Percentiles rank a stretch among this genome's conserved stretches.
phyloP scores from a whole-genome alignment of 2,329 filamentous ascomycete species.

The Orbilia brochopaga region DNA sequence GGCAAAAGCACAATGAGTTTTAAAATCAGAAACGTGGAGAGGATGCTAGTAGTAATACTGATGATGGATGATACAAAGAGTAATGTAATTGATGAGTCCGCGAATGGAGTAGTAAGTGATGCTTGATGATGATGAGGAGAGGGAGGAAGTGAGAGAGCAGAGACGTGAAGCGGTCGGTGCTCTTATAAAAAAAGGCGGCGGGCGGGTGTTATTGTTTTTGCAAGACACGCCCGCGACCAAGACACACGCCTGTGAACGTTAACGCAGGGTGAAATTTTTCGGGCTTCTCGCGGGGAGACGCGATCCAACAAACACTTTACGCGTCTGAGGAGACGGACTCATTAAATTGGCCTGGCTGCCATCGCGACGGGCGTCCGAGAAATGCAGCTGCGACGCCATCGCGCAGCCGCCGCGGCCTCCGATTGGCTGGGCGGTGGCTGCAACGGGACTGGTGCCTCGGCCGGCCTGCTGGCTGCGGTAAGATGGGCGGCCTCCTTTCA shows the following conservation, averaged over 20 bases:
- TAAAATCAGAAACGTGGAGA: too few relatives aligned
- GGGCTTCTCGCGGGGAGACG: not conserved
- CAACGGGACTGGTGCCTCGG: not conserved
- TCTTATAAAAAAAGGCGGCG: conserved; percentile 31
- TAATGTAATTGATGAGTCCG: conserved; percentile 20
- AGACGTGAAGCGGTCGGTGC: conserved; percentile 14
- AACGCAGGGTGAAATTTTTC: too few relatives aligned
- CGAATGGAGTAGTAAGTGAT: conserved; percentile 44
- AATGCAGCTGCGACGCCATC: not conserved
- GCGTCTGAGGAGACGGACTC: not conserved
- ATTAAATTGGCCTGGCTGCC: conserved; percentile 6
- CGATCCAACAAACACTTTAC: conserved; percentile 12
- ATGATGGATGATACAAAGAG: conserved; percentile 7
- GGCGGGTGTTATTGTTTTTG: not conserved
- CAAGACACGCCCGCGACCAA: too few relatives aligned
- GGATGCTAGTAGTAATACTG: too few relatives aligned
- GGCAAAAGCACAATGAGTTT: not conserved
- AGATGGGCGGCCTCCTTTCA: not conserved
- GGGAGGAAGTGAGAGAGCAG: conserved; percentile 2
- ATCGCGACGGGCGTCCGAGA: conserved; percentile 4
- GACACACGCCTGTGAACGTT: too few relatives aligned
- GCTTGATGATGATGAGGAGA: conserved; percentile 5
- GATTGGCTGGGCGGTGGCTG: not conserved
- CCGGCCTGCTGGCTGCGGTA: not conserved
- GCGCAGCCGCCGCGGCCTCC: not conserved